Percentiles rank a stretch among this genome's conserved stretches.
Conservation (phyloP, 768 basidiomycete genomes). For the Ramaria sp. region DNA sequence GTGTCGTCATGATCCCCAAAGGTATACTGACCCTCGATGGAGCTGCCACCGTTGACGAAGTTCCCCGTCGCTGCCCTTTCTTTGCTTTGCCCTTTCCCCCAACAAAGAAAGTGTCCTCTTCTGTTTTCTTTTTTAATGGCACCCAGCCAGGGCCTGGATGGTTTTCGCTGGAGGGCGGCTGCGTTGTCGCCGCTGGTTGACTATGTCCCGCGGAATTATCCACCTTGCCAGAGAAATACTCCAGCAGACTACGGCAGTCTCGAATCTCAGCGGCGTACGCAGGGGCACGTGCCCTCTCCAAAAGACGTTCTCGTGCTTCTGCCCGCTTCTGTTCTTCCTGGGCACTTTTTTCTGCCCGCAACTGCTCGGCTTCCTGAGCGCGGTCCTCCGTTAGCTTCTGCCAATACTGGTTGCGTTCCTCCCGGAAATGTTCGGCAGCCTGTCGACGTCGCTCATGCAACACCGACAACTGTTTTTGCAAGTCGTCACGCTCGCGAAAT, state of each 20-base stretch:
- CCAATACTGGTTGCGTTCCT: neutral
- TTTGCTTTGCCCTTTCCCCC: neutral
- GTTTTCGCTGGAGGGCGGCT: neutral
- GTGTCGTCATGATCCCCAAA: neutral
- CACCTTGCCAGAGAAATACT: slow-evolving; percentile 1
- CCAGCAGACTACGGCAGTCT: slow-evolving; percentile 3
- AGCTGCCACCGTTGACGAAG: neutral
- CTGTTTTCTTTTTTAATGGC: neutral
- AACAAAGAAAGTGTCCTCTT: slow-evolving; percentile 4
- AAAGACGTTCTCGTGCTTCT: neutral
- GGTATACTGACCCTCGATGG: slow-evolving; percentile 4
- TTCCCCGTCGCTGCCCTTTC: slow-evolving; percentile 1
- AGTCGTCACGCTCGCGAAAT: neutral
- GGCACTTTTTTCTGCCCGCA: neutral
- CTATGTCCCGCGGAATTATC: neutral
- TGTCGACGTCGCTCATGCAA: neutral
- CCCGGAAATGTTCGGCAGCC: neutral
- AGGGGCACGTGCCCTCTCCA: slow-evolving; percentile 5
- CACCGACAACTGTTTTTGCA: neutral
- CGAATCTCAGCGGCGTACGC: slow-evolving; percentile 1
- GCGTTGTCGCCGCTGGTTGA: neutral
- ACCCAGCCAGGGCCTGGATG: slow-evolving; percentile 5
- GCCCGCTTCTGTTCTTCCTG: slow-evolving; percentile 1
- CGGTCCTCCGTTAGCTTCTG: neutral
- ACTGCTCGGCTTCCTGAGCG: neutral